Conservation (phyloP, 2,329 filamentous ascomycete genomes). For the Fusarium papillatum region DNA sequence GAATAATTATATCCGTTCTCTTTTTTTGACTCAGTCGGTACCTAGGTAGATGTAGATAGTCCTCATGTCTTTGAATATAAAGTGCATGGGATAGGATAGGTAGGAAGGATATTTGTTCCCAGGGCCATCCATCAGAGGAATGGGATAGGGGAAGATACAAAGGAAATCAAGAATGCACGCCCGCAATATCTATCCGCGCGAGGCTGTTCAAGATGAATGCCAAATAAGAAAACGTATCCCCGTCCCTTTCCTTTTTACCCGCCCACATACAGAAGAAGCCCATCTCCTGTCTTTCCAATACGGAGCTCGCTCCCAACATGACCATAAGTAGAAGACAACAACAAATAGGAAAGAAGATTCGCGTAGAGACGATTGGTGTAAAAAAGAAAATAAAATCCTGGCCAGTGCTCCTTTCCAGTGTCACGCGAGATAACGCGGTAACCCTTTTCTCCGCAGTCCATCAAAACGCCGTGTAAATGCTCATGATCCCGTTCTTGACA, state of each 20-base stretch:
- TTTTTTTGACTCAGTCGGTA: constrained; percentile 17
- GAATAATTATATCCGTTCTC: constrained; percentile 17
- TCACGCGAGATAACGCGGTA: constrained; percentile 30
- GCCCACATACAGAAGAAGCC: constrained; percentile 6
- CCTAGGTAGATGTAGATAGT: background rate
- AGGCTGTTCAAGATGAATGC: constrained; percentile 16
- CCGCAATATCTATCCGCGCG: constrained; percentile 27
- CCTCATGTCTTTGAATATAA: constrained; percentile 11
- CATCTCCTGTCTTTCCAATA: background rate
- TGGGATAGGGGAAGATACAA: constrained; percentile 12
- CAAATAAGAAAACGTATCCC: constrained; percentile 1
- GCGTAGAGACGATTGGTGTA: constrained; percentile 43
- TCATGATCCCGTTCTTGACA: constrained; percentile 43
- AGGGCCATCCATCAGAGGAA: background rate
- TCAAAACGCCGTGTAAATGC: constrained; percentile 49
- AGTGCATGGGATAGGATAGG: constrained; percentile 5
- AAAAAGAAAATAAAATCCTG: constrained; percentile 8
- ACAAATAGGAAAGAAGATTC: constrained; percentile 26
- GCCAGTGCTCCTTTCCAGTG: constrained; percentile 35
- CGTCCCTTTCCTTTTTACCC: constrained; percentile 5
- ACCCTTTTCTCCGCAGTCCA: constrained; percentile 37
- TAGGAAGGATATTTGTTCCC: constrained; percentile 5
- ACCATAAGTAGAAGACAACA: constrained; percentile 4
- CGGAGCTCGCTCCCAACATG: background rate
- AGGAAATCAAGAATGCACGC: constrained; percentile 28